phyloP scores from a whole-genome alignment of 371 early-diverging fungal genomes.

The Mucor mucedo region DNA sequence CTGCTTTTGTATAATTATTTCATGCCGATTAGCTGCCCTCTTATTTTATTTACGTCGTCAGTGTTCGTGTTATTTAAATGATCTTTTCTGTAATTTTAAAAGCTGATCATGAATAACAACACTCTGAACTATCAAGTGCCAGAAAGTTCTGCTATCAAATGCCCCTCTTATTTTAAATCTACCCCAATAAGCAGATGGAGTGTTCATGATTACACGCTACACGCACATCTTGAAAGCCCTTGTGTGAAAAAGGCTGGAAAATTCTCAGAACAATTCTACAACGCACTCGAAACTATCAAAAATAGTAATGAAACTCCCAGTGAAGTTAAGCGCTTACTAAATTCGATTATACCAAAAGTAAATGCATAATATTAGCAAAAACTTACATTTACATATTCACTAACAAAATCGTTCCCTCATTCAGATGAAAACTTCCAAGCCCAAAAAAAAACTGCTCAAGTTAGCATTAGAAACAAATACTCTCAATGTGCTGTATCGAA shows the following conservation, averaged over 20 bases:
- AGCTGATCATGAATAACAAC: slow-evolving; percentile 11
- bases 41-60: no score
- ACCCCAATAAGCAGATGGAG: slow-evolving; percentile 17
- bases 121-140: slow-evolving; percentile 17
- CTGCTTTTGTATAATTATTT: no score
- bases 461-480: slow-evolving; percentile 21
- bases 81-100: slow-evolving; percentile 15
- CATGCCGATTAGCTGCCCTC: no score
- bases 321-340: no score
- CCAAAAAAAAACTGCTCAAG: slow-evolving; percentile 22
- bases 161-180: slow-evolving; percentile 24
- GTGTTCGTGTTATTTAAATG: no score
- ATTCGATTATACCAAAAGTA: background rate
- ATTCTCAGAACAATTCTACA: background rate
- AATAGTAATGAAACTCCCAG: no score
- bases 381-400: slow-evolving; percentile 19
- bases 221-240: slow-evolving; percentile 19
- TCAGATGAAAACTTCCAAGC: slow-evolving; percentile 21
- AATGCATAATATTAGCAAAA: slow-evolving; percentile 5
- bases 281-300: no score
- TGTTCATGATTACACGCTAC: slow-evolving; percentile 19
- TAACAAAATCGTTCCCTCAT: slow-evolving; percentile 21
- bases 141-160: slow-evolving; percentile 17
- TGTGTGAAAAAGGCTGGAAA: slow-evolving; percentile 4
- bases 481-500: slow-evolving; percentile 27